Evolutionary conservation across 805 yeast genomes (phyloP).

Genomic region (Teunomyces funiuensis): DNA sequence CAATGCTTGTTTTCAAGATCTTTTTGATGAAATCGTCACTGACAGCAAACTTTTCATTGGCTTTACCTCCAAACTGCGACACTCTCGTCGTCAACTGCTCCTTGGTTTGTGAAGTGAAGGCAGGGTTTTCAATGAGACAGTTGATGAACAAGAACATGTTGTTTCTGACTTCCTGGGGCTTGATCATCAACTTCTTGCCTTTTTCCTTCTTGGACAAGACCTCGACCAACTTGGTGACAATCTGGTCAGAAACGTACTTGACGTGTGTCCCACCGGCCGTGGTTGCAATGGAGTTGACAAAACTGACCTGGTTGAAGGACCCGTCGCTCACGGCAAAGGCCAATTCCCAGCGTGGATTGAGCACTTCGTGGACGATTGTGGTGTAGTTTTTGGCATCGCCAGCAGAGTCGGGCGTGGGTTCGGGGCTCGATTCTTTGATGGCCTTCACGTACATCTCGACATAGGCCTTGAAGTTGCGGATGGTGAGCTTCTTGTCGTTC

Average conservation of each 20-base stretch:
- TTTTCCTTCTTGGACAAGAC: slow-evolving; percentile 62
- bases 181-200: slow-evolving; percentile 67
- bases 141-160: slow-evolving; percentile 89
- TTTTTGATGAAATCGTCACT: slow-evolving; percentile 75
- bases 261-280: slow-evolving; percentile 97
- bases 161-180: slow-evolving; percentile 84
- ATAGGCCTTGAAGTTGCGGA: slow-evolving; percentile 78
- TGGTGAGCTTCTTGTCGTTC: slow-evolving; percentile 68
- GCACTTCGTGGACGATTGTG: slow-evolving; percentile 69
- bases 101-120: slow-evolving; percentile 96
- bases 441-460: slow-evolving; percentile 88
- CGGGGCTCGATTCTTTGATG: slow-evolving; percentile 51
- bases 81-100: slow-evolving; percentile 91
- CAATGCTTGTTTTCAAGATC: slow-evolving; percentile 61
- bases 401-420: slow-evolving; percentile 20
- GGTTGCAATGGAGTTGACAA: slow-evolving; percentile 96
- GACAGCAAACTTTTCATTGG: slow-evolving; percentile 54
- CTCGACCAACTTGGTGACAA: slow-evolving; percentile 74
- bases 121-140: slow-evolving; percentile 93
- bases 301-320: slow-evolving; percentile 87
- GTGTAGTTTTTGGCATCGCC: slow-evolving; percentile 38
- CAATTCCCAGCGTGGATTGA: slow-evolving; percentile 91
- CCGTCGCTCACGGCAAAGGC: slow-evolving; percentile 95
- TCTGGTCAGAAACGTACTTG: slow-evolving; percentile 79
- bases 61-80: slow-evolving; percentile 82